These are phyloP conservation scores for Daldinia childiae DNA, from an alignment of 495 filamentous ascomycete species.

Conservation along the genomic window DNA sequence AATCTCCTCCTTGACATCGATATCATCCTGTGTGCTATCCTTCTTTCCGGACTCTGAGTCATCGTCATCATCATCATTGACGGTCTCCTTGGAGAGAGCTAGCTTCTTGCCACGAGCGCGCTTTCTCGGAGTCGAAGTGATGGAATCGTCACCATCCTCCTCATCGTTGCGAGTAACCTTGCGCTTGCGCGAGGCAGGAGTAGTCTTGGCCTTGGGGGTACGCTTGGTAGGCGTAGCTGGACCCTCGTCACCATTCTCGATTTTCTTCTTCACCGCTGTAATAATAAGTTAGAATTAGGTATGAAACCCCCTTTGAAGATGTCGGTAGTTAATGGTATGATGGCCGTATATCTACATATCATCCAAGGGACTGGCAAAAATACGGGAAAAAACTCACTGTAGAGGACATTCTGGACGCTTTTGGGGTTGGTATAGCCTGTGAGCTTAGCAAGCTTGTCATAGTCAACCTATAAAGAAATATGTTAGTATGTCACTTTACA, in stretches of 20 bases:
- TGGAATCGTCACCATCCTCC: not conserved
- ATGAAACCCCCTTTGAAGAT: not conserved
- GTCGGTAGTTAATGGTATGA: not conserved
- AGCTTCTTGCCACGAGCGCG: constrained; percentile 27
- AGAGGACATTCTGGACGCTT: constrained; percentile 27
- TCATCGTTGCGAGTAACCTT: constrained; percentile 6
- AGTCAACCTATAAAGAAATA: constrained; percentile 27
- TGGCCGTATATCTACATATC: not conserved
- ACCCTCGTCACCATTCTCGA: constrained; percentile 8
- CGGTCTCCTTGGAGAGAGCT: constrained; percentile 2
- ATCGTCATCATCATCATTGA: constrained; percentile 6
- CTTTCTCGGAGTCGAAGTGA: constrained; percentile 21
- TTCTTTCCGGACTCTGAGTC: constrained; percentile 15
- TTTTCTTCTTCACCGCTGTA: constrained; percentile 36
- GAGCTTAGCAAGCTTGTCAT: constrained; percentile 33
- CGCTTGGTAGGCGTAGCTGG: constrained; percentile 20
- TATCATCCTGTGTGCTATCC: not conserved
- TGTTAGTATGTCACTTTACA: constrained; percentile 13
- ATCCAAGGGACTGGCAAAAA: not conserved
- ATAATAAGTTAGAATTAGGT: not conserved
- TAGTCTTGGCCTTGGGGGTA: constrained; percentile 15
- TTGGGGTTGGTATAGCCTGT: constrained; percentile 32
- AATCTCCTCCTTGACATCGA: not conserved
- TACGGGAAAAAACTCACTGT: constrained; percentile 25
- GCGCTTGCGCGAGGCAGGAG: constrained; percentile 19